Percentiles rank a stretch among this genome's conserved stretches.
These are phyloP conservation scores for Thermoascus crustaceus DNA, from an alignment of 2,329 filamentous ascomycete species.

Conservation along the genomic window DNA sequence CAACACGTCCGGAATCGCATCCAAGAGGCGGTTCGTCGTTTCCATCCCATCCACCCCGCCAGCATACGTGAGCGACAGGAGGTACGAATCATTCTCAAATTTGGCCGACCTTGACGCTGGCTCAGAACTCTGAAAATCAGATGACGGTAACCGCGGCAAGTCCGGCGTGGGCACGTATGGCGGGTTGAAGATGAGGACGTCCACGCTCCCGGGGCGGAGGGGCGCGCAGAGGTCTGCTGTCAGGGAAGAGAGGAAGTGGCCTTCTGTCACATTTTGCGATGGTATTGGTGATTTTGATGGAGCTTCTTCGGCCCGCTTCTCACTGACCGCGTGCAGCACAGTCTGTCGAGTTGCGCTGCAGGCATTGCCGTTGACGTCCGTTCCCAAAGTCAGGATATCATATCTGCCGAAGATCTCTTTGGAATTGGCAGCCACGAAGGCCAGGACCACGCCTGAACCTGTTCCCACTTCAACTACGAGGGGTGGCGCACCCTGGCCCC, in stretches of 20 bases:
- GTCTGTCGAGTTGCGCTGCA: slow-evolving; percentile 69
- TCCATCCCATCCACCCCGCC: slow-evolving; percentile 91
- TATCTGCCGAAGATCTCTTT: slow-evolving; percentile 61
- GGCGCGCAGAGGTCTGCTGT: slow-evolving; percentile 62
- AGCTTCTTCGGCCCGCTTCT: slow-evolving; percentile 17
- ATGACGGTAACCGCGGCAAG: slow-evolving; percentile 50
- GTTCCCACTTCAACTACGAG: slow-evolving; percentile 80
- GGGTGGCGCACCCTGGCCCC: slow-evolving; percentile 37
- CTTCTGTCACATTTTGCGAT: slow-evolving; percentile 23
- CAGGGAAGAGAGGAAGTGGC: slow-evolving; percentile 57
- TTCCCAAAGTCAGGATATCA: slow-evolving; percentile 62
- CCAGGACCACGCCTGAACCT: slow-evolving; percentile 88
- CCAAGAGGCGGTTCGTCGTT: slow-evolving; percentile 72
- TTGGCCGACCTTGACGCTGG: slow-evolving; percentile 23
- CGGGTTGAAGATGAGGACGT: slow-evolving; percentile 91
- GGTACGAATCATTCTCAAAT: slow-evolving; percentile 74
- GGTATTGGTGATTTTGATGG: not conserved
- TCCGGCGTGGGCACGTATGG: slow-evolving; percentile 86
- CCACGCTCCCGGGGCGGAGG: slow-evolving; percentile 54
- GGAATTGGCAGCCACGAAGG: slow-evolving; percentile 74
- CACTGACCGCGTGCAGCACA: slow-evolving; percentile 44
- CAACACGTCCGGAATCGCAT: slow-evolving; percentile 58
- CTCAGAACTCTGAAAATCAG: slow-evolving; percentile 16
- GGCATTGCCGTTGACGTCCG: slow-evolving; percentile 80
- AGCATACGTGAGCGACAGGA: slow-evolving; percentile 79